Evolutionary conservation across 495 filamentous ascomycete species (phyloP).

Genomic region (Hypoxylon lienhwacheense): DNA sequence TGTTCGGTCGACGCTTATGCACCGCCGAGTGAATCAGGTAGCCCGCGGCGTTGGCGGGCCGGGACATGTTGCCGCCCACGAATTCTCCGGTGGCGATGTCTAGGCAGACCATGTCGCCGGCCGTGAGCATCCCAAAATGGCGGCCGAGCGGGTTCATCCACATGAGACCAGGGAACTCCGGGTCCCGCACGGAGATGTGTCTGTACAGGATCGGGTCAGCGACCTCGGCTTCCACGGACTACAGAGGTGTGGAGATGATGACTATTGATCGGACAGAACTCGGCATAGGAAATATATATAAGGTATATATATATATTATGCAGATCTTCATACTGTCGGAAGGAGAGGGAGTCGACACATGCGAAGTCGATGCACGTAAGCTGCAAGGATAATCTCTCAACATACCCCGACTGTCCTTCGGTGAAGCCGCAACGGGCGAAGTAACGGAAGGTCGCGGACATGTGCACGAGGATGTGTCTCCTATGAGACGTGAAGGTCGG

Average conservation of each 20-base stretch:
- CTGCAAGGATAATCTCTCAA: neutral
- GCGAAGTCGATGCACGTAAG: neutral
- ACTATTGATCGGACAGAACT: no score
- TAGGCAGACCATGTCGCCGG: constrained; percentile 57
- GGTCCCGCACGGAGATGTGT: constrained; percentile 67
- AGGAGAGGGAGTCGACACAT: constrained; percentile 1
- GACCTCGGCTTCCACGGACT: constrained; percentile 54
- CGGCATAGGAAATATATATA: no score
- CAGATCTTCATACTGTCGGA: no score
- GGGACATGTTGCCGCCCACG: constrained; percentile 51
- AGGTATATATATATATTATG: no score
- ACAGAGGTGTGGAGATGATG: constrained; percentile 48
- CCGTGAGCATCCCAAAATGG: constrained; percentile 59
- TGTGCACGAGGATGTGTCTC: constrained; percentile 58
- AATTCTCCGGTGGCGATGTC: constrained; percentile 57
- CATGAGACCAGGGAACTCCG: constrained; percentile 61
- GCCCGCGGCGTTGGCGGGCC: constrained; percentile 64
- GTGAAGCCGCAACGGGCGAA: constrained; percentile 61
- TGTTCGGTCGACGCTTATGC: constrained; percentile 56
- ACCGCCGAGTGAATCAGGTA: constrained; percentile 67
- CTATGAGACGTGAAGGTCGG: constrained; percentile 43
- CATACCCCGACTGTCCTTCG: constrained; percentile 62
- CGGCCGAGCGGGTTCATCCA: constrained; percentile 65
- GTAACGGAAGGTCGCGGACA: constrained; percentile 61
- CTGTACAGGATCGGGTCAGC: constrained; percentile 49